These are phyloP conservation scores for Coccinonectria pachysandricola DNA, from an alignment of 2,329 filamentous ascomycete genomes.

Conservation along the genomic window DNA sequence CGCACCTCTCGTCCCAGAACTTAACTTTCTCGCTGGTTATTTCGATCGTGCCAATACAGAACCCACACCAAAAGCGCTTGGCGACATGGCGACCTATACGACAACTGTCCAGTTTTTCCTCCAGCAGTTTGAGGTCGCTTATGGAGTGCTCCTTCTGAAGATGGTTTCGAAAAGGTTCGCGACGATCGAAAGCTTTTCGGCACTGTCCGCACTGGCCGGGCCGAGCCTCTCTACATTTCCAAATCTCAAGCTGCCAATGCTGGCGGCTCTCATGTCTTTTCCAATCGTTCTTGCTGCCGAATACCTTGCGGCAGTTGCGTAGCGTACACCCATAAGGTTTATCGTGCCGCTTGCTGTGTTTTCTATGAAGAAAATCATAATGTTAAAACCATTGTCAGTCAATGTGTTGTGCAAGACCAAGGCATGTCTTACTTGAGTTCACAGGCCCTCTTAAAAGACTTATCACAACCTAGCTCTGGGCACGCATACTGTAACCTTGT, in stretches of 20 bases:
- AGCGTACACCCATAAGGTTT: conserved; percentile 78
- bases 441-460: conserved; percentile 38
- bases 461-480: too few species aligned
- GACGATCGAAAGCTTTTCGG: conserved; percentile 45
- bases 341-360: conserved; percentile 73
- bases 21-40: conserved; percentile 29
- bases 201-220: conserved; percentile 31
- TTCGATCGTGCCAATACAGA: conserved; percentile 53
- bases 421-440: conserved; percentile 42
- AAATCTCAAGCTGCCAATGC: conserved; percentile 62
- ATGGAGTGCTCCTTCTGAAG: conserved; percentile 41
- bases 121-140: conserved; percentile 21
- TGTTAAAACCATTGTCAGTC: too few species aligned
- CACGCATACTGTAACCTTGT: too few species aligned
- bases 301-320: conserved; percentile 55
- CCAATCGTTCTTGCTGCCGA: conserved; percentile 93
- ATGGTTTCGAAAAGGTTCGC: conserved; percentile 52
- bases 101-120: conserved; percentile 39
- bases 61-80: conserved; percentile 75
- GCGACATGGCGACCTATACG: conserved; percentile 56
- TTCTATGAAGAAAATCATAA: conserved; percentile 53
- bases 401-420: too few species aligned
- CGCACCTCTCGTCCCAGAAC: conserved; percentile 45
- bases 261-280: conserved; percentile 80
- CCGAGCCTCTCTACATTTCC: conserved; percentile 49